phyloP scores from a whole-genome alignment of 2,329 filamentous ascomycete species.

The Alternaria burnsii region DNA sequence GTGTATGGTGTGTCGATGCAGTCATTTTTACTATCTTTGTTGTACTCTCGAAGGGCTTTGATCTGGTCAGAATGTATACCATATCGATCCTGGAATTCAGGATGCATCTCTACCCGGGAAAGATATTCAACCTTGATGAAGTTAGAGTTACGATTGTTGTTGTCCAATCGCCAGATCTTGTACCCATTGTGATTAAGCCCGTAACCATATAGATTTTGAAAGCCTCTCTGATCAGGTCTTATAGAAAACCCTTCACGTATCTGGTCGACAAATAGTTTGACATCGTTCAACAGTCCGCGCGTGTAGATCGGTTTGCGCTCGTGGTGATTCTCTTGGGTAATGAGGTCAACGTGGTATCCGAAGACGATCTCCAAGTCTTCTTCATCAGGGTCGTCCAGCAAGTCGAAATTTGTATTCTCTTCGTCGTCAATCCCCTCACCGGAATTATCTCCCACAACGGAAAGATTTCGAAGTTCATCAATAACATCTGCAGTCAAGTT shows the following conservation, averaged over 20 bases:
- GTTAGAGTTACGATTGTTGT: not conserved
- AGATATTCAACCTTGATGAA: conserved; percentile 8
- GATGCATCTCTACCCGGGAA: conserved; percentile 15
- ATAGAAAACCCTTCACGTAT: not conserved
- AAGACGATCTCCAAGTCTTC: not conserved
- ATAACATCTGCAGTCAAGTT: not conserved
- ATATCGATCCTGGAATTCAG: conserved; percentile 10
- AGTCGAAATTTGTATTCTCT: not conserved
- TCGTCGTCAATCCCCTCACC: not conserved
- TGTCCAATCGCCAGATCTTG: conserved; percentile 1
- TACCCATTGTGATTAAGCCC: not conserved
- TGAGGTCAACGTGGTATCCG: conserved; percentile 1
- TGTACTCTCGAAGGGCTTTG: not conserved
- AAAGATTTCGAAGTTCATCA: not conserved
- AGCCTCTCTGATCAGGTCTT: not conserved
- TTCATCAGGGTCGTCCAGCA: not conserved
- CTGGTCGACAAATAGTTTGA: not conserved
- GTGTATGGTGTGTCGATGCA: conserved; percentile 5
- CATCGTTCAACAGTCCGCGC: not conserved
- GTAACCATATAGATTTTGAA: not conserved
- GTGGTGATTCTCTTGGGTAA: not conserved
- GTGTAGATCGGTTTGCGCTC: conserved; percentile 7
- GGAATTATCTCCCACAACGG: not conserved
- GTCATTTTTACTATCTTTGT: not conserved
- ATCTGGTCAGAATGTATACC: not conserved